These are phyloP conservation scores for Rhododendron vialii DNA, from an alignment of 148 eudicot species.

Conservation along the genomic window DNA sequence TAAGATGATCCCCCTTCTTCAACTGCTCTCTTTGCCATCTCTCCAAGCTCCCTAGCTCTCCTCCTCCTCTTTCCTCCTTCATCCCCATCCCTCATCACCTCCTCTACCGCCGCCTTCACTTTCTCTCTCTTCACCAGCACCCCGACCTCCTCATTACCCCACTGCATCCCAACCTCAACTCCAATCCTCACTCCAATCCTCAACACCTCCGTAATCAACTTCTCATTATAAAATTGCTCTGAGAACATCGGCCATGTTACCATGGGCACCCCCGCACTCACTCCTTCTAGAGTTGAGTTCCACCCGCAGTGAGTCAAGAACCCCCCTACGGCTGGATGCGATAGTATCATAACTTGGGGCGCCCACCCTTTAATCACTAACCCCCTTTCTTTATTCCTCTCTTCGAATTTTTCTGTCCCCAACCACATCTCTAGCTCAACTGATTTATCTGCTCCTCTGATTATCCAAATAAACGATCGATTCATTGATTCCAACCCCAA, in stretches of 20 bases:
- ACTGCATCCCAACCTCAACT: conserved; percentile 24
- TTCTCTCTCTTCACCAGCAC: conserved; percentile 29
- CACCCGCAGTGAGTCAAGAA: conserved; percentile 59
- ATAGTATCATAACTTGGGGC: conserved; percentile 42
- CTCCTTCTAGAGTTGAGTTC: conserved; percentile 51
- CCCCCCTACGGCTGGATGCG: conserved; percentile 35
- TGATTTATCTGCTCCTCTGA: conserved; percentile 24
- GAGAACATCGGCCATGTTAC: conserved; percentile 54
- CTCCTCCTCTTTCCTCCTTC: conserved; percentile 33
- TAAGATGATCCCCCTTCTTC: conserved; percentile 42
- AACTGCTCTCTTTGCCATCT: conserved; percentile 31
- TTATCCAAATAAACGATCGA: conserved; percentile 49
- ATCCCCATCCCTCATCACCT: conserved; percentile 29
- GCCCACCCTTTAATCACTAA: conserved; percentile 48
- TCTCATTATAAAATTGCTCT: conserved; percentile 58
- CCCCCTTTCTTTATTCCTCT: conserved; percentile 30
- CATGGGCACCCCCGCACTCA: conserved; percentile 51
- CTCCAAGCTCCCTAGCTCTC: conserved; percentile 30
- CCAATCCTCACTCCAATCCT: conserved; percentile 40
- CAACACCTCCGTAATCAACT: conserved; percentile 33
- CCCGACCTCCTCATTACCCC: conserved; percentile 29
- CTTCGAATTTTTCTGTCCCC: conserved; percentile 20
- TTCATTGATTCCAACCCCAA: conserved; percentile 36
- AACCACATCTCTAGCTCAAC: conserved; percentile 44
- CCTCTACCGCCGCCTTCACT: conserved; percentile 23